phyloP scores from a whole-genome alignment of 1,139 yeast genomes.

The Zhuliangozyma blackwelliae region DNA sequence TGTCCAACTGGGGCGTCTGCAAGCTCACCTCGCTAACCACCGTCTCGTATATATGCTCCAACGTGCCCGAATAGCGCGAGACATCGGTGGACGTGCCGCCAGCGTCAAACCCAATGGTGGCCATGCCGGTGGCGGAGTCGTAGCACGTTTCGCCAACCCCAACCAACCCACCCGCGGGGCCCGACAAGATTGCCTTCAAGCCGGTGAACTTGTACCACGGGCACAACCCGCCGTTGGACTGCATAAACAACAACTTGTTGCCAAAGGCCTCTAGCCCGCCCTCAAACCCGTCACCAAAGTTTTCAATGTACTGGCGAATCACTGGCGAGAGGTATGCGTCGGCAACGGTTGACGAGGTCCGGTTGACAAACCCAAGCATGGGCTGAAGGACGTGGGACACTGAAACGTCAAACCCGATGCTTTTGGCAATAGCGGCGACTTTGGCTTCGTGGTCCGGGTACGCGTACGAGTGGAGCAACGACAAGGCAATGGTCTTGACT shows the following conservation, averaged over 20 bases:
- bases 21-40: constrained; percentile 41
- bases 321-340: constrained; percentile 43
- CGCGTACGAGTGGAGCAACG: constrained; percentile 38
- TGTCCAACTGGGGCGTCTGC: constrained; percentile 45
- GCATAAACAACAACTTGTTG: constrained; percentile 42
- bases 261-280: constrained; percentile 43
- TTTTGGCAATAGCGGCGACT: constrained; percentile 32
- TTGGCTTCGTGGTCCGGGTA: constrained; percentile 36
- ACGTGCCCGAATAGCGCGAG: constrained; percentile 34
- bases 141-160: constrained; percentile 44
- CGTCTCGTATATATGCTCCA: constrained; percentile 42
- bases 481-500: constrained; percentile 33
- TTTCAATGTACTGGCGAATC: constrained; percentile 28
- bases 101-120: constrained; percentile 46
- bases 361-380: constrained; percentile 42
- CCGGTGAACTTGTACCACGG: constrained; percentile 49
- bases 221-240: constrained; percentile 46
- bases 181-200: constrained; percentile 43
- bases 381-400: constrained; percentile 42
- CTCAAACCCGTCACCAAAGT: constrained; percentile 40
- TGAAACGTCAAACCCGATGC: constrained; percentile 36
- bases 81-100: constrained; percentile 50
- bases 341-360: constrained; percentile 43
- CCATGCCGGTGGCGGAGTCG: constrained; percentile 24
- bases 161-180: constrained; percentile 53